Conservation (phyloP, 2,329 filamentous ascomycete species). For the Fonsecaea multimorphosa region DNA sequence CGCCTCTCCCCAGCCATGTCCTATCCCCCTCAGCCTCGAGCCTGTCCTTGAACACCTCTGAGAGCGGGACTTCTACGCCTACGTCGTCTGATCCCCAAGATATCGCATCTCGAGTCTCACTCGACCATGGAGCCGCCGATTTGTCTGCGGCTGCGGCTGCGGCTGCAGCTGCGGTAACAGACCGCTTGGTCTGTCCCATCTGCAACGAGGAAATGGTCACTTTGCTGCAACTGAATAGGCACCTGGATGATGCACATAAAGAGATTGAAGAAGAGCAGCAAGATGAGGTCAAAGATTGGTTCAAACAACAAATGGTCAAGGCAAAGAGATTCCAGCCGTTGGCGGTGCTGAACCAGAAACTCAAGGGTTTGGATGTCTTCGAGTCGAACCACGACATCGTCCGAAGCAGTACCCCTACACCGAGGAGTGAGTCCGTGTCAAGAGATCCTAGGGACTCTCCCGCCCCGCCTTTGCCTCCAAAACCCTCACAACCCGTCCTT, state of each 20-base stretch:
- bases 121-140: slow-evolving; percentile 64
- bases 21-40: slow-evolving; percentile 74
- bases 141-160: slow-evolving; percentile 57
- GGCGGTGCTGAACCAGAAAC: slow-evolving; percentile 88
- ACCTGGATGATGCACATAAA: slow-evolving; percentile 87
- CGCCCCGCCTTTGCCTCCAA: slow-evolving; percentile 41
- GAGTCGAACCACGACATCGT: slow-evolving; percentile 79
- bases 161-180: slow-evolving; percentile 59
- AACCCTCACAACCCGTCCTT: slow-evolving; percentile 48
- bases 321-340: slow-evolving; percentile 92
- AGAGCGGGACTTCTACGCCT: slow-evolving; percentile 68
- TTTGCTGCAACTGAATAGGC: slow-evolving; percentile 86
- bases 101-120: slow-evolving; percentile 78
- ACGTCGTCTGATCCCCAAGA: slow-evolving; percentile 78
- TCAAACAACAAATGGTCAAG: slow-evolving; percentile 91
- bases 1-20: slow-evolving; percentile 51
- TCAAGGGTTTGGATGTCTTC: slow-evolving; percentile 90
- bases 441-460: slow-evolving; percentile 40
- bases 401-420: slow-evolving; percentile 47
- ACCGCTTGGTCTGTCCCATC: slow-evolving; percentile 89
- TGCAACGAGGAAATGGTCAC: slow-evolving; percentile 99
- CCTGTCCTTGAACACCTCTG: slow-evolving; percentile 66
- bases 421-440: slow-evolving; percentile 26
- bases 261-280: slow-evolving; percentile 87
- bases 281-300: slow-evolving; percentile 96